Evolutionary conservation across 1,284 basidiomycete species (phyloP).

Genomic region (Xerocomus cyaneibrunnescens): DNA sequence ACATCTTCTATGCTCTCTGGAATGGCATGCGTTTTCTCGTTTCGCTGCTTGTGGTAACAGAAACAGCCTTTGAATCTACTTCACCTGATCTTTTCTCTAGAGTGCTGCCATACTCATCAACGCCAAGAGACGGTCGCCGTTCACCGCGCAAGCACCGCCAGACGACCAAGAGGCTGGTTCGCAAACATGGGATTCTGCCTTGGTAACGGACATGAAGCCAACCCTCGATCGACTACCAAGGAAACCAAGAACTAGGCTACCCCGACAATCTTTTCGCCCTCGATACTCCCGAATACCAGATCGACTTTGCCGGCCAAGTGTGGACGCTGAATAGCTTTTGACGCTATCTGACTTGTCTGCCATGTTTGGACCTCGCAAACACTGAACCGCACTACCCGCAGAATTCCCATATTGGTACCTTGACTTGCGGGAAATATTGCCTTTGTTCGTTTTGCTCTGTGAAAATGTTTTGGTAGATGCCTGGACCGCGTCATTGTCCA

Average conservation of each 20-base stretch:
- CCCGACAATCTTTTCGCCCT: slow-evolving; percentile 13
- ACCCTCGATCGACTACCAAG: slow-evolving; percentile 2
- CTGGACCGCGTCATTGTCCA: not conserved
- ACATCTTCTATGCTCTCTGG: slow-evolving; percentile 21
- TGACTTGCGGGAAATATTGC: too few species aligned
- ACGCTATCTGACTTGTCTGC: not conserved
- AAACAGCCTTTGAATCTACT: not conserved
- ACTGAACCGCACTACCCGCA: slow-evolving; percentile 3
- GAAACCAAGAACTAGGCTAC: not conserved
- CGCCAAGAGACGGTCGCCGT: slow-evolving; percentile 13
- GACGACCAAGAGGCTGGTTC: slow-evolving; percentile 1
- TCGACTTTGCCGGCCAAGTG: slow-evolving; percentile 24
- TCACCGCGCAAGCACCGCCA: not conserved
- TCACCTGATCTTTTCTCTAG: slow-evolving; percentile 20
- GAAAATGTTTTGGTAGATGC: not conserved
- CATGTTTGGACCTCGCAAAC: slow-evolving; percentile 5
- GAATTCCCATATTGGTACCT: too few species aligned
- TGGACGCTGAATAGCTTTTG: slow-evolving; percentile 18
- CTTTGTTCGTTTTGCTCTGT: too few species aligned
- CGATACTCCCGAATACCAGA: slow-evolving; percentile 31
- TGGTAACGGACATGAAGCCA: slow-evolving; percentile 9
- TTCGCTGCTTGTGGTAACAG: slow-evolving; percentile 32
- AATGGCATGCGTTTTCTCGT: slow-evolving; percentile 17
- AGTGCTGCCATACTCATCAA: slow-evolving; percentile 27
- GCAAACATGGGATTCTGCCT: not conserved